Percentiles rank a stretch among this genome's conserved stretches.
phyloP scores from a whole-genome alignment of 495 filamentous ascomycete species.

The Cercophora scortea region DNA sequence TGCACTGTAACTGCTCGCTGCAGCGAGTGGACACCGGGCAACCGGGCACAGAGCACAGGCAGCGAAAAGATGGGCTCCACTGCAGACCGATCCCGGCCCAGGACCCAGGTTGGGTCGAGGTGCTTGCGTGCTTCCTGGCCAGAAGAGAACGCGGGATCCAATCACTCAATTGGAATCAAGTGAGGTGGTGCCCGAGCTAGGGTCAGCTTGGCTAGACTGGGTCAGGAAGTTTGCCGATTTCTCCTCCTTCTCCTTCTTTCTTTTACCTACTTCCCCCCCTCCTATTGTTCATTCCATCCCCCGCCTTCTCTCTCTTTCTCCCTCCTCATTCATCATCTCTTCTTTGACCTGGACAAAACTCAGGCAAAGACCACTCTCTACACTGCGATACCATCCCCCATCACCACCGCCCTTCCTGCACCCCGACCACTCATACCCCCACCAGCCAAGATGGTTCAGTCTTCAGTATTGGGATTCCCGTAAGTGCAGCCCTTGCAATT shows the following conservation, averaged over 20 bases:
- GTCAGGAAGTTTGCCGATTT: background rate
- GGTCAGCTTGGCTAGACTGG: too few species aligned
- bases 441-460: constrained; percentile 69
- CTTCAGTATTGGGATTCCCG: constrained; percentile 34
- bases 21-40: background rate
- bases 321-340: background rate
- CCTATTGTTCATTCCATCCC: constrained; percentile 2
- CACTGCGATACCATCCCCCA: constrained; percentile 1
- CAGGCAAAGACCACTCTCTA: constrained; percentile 8
- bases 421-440: constrained; percentile 5
- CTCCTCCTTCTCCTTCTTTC: constrained; percentile 3
- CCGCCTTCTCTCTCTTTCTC: constrained; percentile 6
- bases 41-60: too few species aligned
- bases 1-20: background rate
- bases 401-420: constrained; percentile 3
- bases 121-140: background rate
- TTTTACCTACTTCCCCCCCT: constrained; percentile 5
- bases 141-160: background rate
- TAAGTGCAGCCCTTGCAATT: constrained; percentile 11
- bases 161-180: too few species aligned
- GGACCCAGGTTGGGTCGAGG: background rate
- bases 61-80: too few species aligned
- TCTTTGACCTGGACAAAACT: constrained; percentile 2
- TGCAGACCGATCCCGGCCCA: constrained; percentile 12
- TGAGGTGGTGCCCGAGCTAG: too few species aligned